Evolutionary conservation across 1,284 basidiomycete genomes (phyloP).

Genomic region (Schizopora paradoxa): DNA sequence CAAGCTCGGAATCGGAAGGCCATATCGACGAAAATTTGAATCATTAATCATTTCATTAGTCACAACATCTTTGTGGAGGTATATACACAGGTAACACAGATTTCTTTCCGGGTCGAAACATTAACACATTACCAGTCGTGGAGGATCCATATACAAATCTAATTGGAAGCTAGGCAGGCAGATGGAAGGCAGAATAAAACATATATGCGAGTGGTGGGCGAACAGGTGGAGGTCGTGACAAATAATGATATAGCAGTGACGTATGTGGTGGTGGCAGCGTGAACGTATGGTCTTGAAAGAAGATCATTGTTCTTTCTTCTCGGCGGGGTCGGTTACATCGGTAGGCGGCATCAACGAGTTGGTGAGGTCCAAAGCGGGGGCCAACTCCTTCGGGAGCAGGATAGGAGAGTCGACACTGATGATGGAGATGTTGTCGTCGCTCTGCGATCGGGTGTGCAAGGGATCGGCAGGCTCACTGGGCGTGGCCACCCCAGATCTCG

Average conservation of each 20-base stretch:
- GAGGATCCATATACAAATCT: background rate
- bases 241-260: background rate
- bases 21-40: background rate
- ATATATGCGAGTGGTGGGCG: background rate
- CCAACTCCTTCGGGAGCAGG: constrained; percentile 13
- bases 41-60: constrained; percentile 8
- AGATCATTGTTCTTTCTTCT: constrained; percentile 26
- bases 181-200: background rate
- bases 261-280: background rate
- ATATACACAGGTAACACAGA: background rate
- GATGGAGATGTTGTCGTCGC: constrained; percentile 19
- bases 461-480: constrained; percentile 35
- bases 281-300: background rate
- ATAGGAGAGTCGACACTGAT: constrained; percentile 16
- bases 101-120: background rate
- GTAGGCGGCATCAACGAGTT: constrained; percentile 6
- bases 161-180: background rate
- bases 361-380: background rate
- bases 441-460: constrained; percentile 29
- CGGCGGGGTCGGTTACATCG: constrained; percentile 11
- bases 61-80: too few relatives aligned
- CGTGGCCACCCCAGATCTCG: constrained; percentile 44
- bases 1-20: background rate
- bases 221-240: background rate
- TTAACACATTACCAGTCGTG: background rate